Base-by-base conservation (phyloP, 768 basidiomycete species). In the Boletus fagicola region DNA sequence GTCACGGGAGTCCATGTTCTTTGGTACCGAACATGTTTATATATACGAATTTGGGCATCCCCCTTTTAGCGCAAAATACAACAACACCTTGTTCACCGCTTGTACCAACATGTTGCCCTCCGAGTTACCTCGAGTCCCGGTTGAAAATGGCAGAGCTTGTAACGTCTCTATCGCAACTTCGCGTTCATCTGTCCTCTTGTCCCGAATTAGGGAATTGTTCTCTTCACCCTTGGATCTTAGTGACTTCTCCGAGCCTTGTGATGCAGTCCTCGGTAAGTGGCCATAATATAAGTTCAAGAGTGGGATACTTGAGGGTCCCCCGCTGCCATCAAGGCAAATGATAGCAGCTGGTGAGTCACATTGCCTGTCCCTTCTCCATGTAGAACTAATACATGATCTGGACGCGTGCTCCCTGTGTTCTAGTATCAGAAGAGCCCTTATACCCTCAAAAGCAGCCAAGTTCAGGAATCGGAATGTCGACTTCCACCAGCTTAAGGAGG, bases 401-500 rank as follows among this genome's bases (percentile, higher is more conserved):
- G 24, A 36, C n/a, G 38, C 26, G 22, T 18, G 13, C n/a, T 39
- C 42, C 39, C 11, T 31, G 26, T 26, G 33, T 18, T 39, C 53
- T 26, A 12, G 6, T 35, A 35, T 33, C 28, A 65, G 49, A 52
- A 54, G 15, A 18, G 8, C 44, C n/a, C 20, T 13, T 31, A 20
- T 22, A 36, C 42, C 40, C 24, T 58, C 55, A 31, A 57, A 43
- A 42, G 43, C 49, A 58, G 38, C 47, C 46, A 33, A 48, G 40
- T 51, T 12, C 11, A 47, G 42, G 42, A 36, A 53, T 51, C 35
- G n/a, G 31, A 42, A 71, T 72, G 68, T 65, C 68, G 18, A 63
- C 68, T 38, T 65, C 68, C 44, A 58, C 68, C 22, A 71, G 70
- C 49, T 40, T 61, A 24, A 72, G 71, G 54, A 74, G 53, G 56